phyloP scores from a whole-genome alignment of 345 rosid species.

The Diplotaxis tenuifolia region DNA sequence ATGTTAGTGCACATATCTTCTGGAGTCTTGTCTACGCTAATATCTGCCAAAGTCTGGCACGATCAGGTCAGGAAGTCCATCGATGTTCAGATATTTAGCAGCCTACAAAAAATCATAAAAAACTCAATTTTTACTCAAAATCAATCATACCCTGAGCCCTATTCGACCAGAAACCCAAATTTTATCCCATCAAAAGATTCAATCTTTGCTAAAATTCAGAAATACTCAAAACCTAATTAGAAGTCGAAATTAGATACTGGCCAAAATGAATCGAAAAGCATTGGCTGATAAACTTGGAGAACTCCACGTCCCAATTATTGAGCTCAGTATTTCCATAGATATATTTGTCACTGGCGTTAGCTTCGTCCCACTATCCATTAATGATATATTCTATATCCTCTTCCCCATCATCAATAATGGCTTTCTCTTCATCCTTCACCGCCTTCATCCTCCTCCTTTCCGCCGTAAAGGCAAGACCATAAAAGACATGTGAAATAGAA shows the following conservation, averaged over 20 bases:
- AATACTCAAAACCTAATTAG: not conserved
- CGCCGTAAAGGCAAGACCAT: too few species aligned
- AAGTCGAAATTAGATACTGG: too few species aligned
- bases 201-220: not conserved
- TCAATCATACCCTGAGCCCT: too few species aligned
- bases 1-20: slow-evolving; percentile 61
- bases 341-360: slow-evolving; percentile 32
- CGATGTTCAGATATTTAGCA: slow-evolving; percentile 66
- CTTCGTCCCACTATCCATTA: not conserved
- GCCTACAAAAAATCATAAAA: slow-evolving; percentile 43
- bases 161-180: too few species aligned
- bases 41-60: slow-evolving; percentile 71
- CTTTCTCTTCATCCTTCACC: not conserved
- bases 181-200: too few species aligned
- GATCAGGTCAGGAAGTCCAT: slow-evolving; percentile 58
- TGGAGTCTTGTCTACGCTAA: slow-evolving; percentile 61
- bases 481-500: too few species aligned
- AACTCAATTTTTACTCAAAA: not conserved
- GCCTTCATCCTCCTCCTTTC: not conserved
- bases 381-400: not conserved
- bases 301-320: slow-evolving; percentile 54
- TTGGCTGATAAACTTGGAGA: slow-evolving; percentile 55
- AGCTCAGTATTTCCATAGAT: slow-evolving; percentile 14
- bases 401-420: not conserved
- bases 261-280: slow-evolving; percentile 65